Percentiles rank a stretch among this genome's conserved stretches.
Conservation (phyloP, 75 land plant genomes). For the Gnetum montanum region DNA sequence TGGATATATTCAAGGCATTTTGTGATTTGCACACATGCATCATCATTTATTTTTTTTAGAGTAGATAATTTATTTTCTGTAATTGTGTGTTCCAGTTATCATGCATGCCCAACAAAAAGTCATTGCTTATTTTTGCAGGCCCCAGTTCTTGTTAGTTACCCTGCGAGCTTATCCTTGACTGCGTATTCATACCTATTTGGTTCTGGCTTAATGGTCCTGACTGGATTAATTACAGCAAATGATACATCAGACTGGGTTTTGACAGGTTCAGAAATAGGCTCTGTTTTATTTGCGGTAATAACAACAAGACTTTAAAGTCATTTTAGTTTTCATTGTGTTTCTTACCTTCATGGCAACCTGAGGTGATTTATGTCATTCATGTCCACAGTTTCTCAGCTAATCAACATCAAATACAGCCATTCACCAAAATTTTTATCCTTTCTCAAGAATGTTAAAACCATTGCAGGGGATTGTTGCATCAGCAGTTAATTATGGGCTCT, state of each 20-base stretch:
- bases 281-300: conserved; percentile 87
- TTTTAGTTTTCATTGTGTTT: too few relatives aligned
- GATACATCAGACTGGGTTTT: conserved; percentile 62
- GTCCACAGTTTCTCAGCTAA: not conserved
- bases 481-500: conserved; percentile 76
- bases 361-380: too few relatives aligned
- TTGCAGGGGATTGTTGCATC: conserved; percentile 82
- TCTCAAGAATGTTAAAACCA: too few relatives aligned
- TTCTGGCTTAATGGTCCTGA: conserved; percentile 49
- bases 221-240: conserved; percentile 43
- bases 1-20: too few relatives aligned
- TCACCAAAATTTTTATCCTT: not conserved
- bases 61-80: too few relatives aligned
- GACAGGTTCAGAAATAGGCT: conserved; percentile 53
- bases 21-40: too few relatives aligned
- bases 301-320: not conserved
- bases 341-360: not conserved
- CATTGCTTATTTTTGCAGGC: conserved; percentile 33
- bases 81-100: too few relatives aligned
- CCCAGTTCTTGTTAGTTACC: conserved; percentile 57
- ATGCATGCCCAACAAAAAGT: too few relatives aligned
- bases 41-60: too few relatives aligned
- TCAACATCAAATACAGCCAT: not conserved
- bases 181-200: conserved; percentile 92
- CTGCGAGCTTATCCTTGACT: conserved; percentile 72